Conservation (phyloP, 2,329 filamentous ascomycete genomes). For the Arthrobotrys musiformis region DNA sequence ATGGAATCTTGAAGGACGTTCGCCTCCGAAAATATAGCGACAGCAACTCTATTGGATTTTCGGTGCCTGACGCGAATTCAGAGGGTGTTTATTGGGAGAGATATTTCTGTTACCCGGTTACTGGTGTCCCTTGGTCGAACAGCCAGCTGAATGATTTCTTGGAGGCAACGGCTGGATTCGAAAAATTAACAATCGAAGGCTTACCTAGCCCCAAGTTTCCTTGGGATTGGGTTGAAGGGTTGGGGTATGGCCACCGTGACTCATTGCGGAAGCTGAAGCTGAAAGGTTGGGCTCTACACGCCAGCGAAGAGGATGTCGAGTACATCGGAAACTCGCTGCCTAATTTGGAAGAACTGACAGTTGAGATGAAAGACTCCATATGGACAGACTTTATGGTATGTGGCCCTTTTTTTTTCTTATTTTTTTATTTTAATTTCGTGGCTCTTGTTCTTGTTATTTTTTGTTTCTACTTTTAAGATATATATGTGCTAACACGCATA, state of each 20-base stretch:
- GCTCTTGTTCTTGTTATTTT: no score
- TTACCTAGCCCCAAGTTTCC: not conserved
- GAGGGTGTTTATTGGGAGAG: not conserved
- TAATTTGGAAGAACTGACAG: not conserved
- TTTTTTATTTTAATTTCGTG: no score
- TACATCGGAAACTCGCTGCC: not conserved
- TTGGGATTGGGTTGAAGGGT: not conserved
- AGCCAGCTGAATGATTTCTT: not conserved
- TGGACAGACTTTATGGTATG: not conserved
- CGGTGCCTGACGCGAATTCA: not conserved
- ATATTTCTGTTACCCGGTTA: not conserved
- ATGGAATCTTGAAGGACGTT: not conserved
- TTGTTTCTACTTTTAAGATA: no score
- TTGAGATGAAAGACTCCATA: not conserved
- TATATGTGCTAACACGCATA: not conserved
- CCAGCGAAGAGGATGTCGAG: not conserved
- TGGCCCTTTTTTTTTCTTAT: not conserved
- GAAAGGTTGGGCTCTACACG: not conserved
- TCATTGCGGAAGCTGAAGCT: not conserved
- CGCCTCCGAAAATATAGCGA: not conserved
- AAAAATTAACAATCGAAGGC: not conserved
- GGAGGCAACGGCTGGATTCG: not conserved
- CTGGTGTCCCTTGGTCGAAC: not conserved
- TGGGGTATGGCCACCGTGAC: not conserved
- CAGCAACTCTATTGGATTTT: not conserved